A percentile compares a stretch with the other conserved stretches of the same genome.
Conservation (phyloP, 139 green algal species). For the Zygnema cylindricum region DNA sequence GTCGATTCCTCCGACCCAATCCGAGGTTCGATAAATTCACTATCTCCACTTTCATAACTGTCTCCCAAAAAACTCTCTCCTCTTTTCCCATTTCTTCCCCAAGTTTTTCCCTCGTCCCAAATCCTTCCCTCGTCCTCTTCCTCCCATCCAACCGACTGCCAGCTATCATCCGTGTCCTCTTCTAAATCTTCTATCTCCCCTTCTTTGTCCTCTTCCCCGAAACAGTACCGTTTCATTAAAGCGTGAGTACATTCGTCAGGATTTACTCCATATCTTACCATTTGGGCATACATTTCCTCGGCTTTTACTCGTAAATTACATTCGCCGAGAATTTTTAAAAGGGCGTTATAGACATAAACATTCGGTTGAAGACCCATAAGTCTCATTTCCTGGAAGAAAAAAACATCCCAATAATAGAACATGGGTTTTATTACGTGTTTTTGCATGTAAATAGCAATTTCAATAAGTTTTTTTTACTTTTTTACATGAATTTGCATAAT, state of each 20-base stretch:
- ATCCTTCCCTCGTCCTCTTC: no score
- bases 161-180: no score
- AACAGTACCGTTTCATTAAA: not conserved
- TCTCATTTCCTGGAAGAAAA: conserved; percentile 9
- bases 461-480: not conserved
- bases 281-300: not conserved
- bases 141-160: no score
- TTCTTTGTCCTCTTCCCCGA: not conserved
- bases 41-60: no score
- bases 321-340: conserved; percentile 4
- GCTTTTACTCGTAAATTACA: not conserved
- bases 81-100: no score
- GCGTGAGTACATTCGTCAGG: not conserved
- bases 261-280: conserved; percentile 1
- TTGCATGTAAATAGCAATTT: not conserved
- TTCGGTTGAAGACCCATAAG: conserved; percentile 4
- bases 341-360: conserved; percentile 14
- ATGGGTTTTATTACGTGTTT: not conserved
- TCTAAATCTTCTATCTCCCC: no score
- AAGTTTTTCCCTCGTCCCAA: no score
- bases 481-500: not conserved
- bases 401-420: not conserved
- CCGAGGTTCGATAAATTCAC: no score
- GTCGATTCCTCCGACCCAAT: no score
- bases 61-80: no score